phyloP scores from a whole-genome alignment of 495 filamentous ascomycete species.

The Talaromyces trachyspermus region DNA sequence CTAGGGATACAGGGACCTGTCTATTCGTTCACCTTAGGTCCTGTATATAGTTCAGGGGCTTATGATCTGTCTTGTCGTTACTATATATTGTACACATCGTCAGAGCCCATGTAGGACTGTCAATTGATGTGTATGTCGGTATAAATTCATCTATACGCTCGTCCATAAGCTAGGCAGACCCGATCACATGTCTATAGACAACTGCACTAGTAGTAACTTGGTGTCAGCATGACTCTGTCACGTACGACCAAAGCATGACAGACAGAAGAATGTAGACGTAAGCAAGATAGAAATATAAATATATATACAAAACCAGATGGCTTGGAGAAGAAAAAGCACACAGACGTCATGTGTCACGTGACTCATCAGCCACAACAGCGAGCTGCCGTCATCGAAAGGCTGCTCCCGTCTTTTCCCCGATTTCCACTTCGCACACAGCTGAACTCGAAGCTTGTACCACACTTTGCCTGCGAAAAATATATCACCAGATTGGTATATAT shows the following conservation, averaged over 20 bases:
- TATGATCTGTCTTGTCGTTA: slow-evolving; percentile 2
- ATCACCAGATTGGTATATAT: too few relatives aligned
- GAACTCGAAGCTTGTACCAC: too few relatives aligned
- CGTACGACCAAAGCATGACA: not conserved
- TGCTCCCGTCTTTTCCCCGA: slow-evolving; percentile 2
- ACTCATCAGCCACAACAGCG: slow-evolving; percentile 4
- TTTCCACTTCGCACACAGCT: slow-evolving; percentile 5
- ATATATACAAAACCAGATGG: not conserved
- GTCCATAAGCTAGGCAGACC: not conserved
- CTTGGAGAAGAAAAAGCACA: not conserved
- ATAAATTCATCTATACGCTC: too few relatives aligned
- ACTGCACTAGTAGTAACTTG: too few relatives aligned
- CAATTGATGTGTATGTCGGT: slow-evolving; percentile 6
- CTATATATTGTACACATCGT: slow-evolving; percentile 7
- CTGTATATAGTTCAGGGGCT: not conserved
- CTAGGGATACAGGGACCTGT: not conserved
- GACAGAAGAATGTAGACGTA: not conserved
- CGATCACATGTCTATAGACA: slow-evolving; percentile 7
- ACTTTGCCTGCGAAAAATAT: too few relatives aligned
- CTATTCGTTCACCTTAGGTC: not conserved
- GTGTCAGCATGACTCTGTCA: not conserved
- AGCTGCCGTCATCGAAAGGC: slow-evolving; percentile 5
- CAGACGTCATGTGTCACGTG: slow-evolving; percentile 8
- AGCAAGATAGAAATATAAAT: not conserved
- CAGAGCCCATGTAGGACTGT: slow-evolving; percentile 9